These are phyloP conservation scores for Arthrobotrys pseudoclavata DNA, from an alignment of 2,329 filamentous ascomycete genomes.

Conservation along the genomic window DNA sequence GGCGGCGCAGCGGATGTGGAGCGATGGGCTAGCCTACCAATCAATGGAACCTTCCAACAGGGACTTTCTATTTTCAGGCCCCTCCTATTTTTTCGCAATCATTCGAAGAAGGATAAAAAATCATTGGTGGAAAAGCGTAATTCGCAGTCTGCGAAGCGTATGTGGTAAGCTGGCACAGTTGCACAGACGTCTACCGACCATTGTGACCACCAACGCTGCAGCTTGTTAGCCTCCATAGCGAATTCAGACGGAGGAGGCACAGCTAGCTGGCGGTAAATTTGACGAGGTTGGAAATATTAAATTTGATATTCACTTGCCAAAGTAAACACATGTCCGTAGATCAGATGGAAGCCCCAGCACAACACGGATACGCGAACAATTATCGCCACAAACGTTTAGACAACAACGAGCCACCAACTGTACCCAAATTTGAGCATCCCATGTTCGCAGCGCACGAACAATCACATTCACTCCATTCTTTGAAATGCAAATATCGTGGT, in stretches of 20 bases:
- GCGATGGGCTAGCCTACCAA: conserved; percentile 12
- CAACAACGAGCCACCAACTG: background rate
- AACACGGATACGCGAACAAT: conserved; percentile 2
- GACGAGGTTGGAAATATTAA: conserved; percentile 8
- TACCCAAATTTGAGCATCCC: conserved; percentile 5
- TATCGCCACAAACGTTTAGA: background rate
- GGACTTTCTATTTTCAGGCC: conserved; percentile 25
- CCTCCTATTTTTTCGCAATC: conserved; percentile 14
- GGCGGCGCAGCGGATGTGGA: conserved; percentile 5
- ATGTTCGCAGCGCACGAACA: conserved; percentile 4
- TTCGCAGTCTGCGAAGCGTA: conserved; percentile 48
- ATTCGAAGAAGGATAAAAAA: conserved; percentile 3
- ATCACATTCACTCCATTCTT: background rate
- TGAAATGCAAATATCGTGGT: conserved; percentile 17
- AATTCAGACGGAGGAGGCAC: conserved; percentile 10
- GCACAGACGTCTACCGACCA: conserved; percentile 4
- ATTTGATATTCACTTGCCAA: no score
- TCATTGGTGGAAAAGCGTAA: background rate
- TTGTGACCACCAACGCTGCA: background rate
- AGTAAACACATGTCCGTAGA: background rate
- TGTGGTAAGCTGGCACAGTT: conserved; percentile 33
- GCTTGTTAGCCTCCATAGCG: conserved; percentile 13
- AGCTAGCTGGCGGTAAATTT: conserved; percentile 21
- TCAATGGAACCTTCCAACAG: conserved; percentile 16
- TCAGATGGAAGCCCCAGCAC: background rate